A percentile compares a stretch with the other conserved stretches of the same genome.
These are phyloP conservation scores for Penicillium italicum DNA, from an alignment of 2,329 filamentous ascomycete genomes.

Conservation along the genomic window DNA sequence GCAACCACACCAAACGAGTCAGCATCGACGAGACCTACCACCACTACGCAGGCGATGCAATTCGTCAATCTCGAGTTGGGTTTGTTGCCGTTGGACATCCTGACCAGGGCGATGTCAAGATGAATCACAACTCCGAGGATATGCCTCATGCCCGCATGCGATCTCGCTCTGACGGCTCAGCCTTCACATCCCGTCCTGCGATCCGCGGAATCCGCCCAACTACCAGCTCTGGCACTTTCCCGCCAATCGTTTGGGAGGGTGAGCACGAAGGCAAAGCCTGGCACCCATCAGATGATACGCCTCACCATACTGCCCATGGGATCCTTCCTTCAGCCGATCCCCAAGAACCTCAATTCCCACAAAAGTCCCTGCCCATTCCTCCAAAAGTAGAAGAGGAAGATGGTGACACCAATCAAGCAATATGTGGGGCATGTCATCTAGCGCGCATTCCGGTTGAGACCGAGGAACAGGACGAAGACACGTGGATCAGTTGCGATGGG, in stretches of 20 bases:
- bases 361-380: conserved; percentile 15
- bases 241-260: conserved; percentile 34
- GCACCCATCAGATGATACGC: conserved; percentile 8
- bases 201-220: conserved; percentile 38
- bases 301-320: conserved; percentile 11
- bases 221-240: conserved; percentile 37
- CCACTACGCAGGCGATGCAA: conserved; percentile 22
- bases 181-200: conserved; percentile 36
- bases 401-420: conserved; percentile 40
- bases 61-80: conserved; percentile 22
- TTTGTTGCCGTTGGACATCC: conserved; percentile 16
- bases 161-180: conserved; percentile 43
- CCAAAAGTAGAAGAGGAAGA: conserved; percentile 31
- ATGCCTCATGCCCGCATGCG: conserved; percentile 37
- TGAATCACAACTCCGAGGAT: conserved; percentile 15
- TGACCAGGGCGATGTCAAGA: conserved; percentile 18
- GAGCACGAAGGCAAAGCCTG: conserved; percentile 24
- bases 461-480: conserved; percentile 52
- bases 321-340: conserved; percentile 7
- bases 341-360: conserved; percentile 3
- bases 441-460: conserved; percentile 51
- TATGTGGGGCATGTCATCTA: conserved; percentile 57
- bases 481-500: conserved; percentile 66
- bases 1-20: conserved; percentile 27
- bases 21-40: conserved; percentile 33